Base-by-base conservation (phyloP, 768 basidiomycete genomes). In the Lentinula aciculospora region DNA sequence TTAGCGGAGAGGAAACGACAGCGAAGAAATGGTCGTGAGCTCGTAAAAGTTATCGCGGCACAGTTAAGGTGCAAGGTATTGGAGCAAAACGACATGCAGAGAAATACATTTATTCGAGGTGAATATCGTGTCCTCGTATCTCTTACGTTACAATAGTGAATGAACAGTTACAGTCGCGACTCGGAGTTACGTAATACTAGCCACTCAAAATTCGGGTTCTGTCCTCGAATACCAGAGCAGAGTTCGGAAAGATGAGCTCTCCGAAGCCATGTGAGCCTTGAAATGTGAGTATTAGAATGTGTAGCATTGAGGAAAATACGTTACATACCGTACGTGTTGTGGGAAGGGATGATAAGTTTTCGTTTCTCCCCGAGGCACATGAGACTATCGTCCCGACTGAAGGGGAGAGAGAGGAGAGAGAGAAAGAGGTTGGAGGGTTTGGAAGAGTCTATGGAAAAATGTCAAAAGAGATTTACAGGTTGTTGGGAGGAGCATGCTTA, bases 361-460 rank as follows among this genome's bases (percentile, higher is more conserved):
- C 94, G 87, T 77, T 92, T 94, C 76, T 97, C 94, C 59, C 81
- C 76, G 37, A 92, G 67, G 68, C 94, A 96, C 86, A 96, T 94
- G 49, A 94, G 82, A 63, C 91, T 92, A 40, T 89, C 72, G 63
- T 94, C 91, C 91, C 91, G 93, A 17, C 91, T n/a, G n/a, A n/a
- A n/a, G n/a, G n/a, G n/a, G 57, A 64, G 71, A 32, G 65, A 76
- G n/a, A n/a, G 71, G 34, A 64, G 76, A 27, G 62, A 71, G 53
- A 74, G 69, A 27, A 68, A 71, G 44, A 34, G 67, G 17, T 6
- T 34, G 32, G 13, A 13, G 32, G 32, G 32, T 5, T 34, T 34
- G 32, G 32, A n/a, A 13, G 32, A 34, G 32, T 5, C 6, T 49
- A 9, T 49, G 48, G 48, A 71, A 71, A 57, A 63, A 70, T 32